These are phyloP conservation scores for Aspergillus incahuasiensis DNA, from an alignment of 495 filamentous ascomycete genomes.

Conservation along the genomic window DNA sequence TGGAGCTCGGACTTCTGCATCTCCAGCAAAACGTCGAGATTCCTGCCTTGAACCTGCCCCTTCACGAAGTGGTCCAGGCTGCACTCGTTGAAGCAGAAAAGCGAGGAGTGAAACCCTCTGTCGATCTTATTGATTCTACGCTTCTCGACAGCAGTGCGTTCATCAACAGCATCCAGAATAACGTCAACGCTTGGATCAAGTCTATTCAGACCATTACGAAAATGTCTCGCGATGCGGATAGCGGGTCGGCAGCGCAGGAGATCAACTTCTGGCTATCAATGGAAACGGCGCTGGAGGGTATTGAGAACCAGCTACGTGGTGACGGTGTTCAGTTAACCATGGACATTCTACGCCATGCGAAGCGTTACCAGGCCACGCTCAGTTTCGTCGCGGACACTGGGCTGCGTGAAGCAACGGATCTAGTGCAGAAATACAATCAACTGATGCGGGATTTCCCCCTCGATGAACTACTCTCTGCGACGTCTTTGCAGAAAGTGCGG, in stretches of 20 bases:
- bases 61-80: constrained; percentile 81
- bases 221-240: constrained; percentile 81
- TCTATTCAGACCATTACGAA: constrained; percentile 97
- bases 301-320: constrained; percentile 80
- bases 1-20: constrained; percentile 83
- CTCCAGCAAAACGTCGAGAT: constrained; percentile 98
- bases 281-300: constrained; percentile 83
- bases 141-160: constrained; percentile 81
- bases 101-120: constrained; percentile 58
- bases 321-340: constrained; percentile 89
- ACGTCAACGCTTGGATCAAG: constrained; percentile 95
- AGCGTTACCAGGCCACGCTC: constrained; percentile 92
- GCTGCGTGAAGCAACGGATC: constrained; percentile 87
- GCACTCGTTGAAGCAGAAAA: constrained; percentile 71
- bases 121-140: constrained; percentile 68
- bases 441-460: constrained; percentile 97
- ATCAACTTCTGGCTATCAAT: constrained; percentile 98
- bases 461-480: constrained; percentile 89
- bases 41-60: constrained; percentile 75
- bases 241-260: constrained; percentile 88
- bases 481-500: constrained; percentile 82
- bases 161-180: constrained; percentile 88
- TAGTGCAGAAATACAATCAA: constrained; percentile 97
- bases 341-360: constrained; percentile 89
- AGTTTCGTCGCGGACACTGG: constrained; percentile 95